Conservation (phyloP, 176 grass and related monocot species). For the Musa troglodytarum region DNA sequence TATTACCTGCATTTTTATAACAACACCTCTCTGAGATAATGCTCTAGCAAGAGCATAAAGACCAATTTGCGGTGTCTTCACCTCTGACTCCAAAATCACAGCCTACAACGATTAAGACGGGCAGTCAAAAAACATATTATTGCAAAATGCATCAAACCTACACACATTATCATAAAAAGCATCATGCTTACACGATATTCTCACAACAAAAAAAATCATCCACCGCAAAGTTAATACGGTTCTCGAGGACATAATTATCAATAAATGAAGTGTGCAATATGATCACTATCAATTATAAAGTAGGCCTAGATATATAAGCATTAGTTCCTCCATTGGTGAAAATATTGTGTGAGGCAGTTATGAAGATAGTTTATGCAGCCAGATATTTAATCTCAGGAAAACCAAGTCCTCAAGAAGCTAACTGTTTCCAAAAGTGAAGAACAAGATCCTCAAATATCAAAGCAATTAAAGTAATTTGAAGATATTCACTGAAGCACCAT, state of each 20-base stretch:
- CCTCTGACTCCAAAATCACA: slow-evolving; percentile 81
- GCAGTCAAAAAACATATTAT: slow-evolving; percentile 5
- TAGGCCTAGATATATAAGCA: no score
- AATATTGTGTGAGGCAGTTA: neutral
- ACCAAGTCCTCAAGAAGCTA: neutral
- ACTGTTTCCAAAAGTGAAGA: neutral
- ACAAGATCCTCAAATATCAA: neutral
- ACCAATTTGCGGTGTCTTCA: slow-evolving; percentile 87
- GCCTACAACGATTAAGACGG: slow-evolving; percentile 29
- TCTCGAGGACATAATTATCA: no score
- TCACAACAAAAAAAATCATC: no score
- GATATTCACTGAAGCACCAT: neutral
- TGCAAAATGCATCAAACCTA: neutral
- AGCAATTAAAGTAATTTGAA: neutral
- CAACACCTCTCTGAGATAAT: slow-evolving; percentile 74
- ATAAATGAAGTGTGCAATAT: no score
- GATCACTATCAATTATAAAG: no score
- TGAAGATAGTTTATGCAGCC: neutral
- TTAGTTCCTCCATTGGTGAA: neutral
- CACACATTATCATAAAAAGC: no score
- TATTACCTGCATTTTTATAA: slow-evolving; percentile 78
- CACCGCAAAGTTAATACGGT: no score
- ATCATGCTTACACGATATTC: no score
- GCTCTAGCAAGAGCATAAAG: slow-evolving; percentile 87
- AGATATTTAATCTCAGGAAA: neutral